Percentiles rank a stretch among this genome's conserved stretches.
Conservation (phyloP, 306 rosid species). For the Fragaria vesca region DNA sequence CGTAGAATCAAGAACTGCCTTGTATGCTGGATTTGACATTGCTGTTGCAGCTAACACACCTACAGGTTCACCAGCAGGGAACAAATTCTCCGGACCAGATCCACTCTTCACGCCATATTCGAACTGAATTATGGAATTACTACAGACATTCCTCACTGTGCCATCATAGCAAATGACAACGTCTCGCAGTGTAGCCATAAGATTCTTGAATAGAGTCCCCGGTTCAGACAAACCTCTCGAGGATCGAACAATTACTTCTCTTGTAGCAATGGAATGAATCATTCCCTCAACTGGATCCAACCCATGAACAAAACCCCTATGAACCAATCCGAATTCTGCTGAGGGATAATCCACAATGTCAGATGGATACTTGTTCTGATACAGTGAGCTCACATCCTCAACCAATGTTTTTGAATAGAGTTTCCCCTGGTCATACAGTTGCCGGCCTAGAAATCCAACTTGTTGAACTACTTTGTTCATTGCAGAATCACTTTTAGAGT, state of each 20-base stretch:
- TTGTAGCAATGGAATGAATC: constrained; percentile 83
- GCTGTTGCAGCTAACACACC: constrained; percentile 97
- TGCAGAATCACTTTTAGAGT: constrained; percentile 77
- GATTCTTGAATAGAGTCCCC: constrained; percentile 81
- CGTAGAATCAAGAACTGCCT: constrained; percentile 91
- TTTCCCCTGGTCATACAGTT: constrained; percentile 72
- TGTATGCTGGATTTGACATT: constrained; percentile 97
- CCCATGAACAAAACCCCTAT: constrained; percentile 73
- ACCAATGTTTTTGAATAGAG: constrained; percentile 77
- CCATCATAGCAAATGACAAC: constrained; percentile 89
- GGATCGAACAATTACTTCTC: constrained; percentile 86
- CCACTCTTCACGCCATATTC: constrained; percentile 64
- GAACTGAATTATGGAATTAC: constrained; percentile 79
- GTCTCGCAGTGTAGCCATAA: constrained; percentile 96
- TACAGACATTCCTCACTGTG: constrained; percentile 84
- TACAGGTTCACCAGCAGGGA: constrained; percentile 97
- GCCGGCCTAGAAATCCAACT: constrained; percentile 84
- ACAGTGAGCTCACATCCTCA: constrained; percentile 72
- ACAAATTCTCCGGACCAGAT: constrained; percentile 38
- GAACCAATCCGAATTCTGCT: constrained; percentile 76
- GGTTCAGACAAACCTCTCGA: constrained; percentile 96
- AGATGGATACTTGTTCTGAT: constrained; percentile 49
- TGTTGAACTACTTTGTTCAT: constrained; percentile 75
- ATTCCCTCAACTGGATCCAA: constrained; percentile 88
- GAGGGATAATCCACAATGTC: constrained; percentile 62